Evolutionary conservation across 257 asterid genomes (phyloP), one percentile per base, ranked within the genome.

Genomic region (Nicotiana attenuata): DNA sequence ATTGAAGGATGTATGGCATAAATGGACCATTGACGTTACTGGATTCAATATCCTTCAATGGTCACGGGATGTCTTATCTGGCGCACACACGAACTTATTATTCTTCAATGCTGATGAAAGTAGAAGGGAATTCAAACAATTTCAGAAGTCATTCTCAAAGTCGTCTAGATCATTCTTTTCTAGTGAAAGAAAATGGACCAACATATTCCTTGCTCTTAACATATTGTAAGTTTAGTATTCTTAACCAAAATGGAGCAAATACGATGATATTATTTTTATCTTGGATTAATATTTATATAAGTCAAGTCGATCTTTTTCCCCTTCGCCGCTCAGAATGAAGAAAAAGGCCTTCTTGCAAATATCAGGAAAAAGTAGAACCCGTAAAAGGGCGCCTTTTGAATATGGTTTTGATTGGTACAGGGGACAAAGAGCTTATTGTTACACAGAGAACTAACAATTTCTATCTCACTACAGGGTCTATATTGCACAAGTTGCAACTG

Each of bases 181-280:
- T 84, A 89, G 87, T 11, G 85, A 89, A 69, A 88, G 97, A 87
- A 90, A 85, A 81, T 93, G 95, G 96, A 93, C 97, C 77, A 87
- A 87, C 77, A 77, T 88, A 79, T 90, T 93, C 75, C 89, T 95
- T 38, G 97, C 96, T 66, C 89, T 88, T 80, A 95, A 93, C 85
- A 88, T 93, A 82, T 80, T 88, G 99, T 93, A 87, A 92, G 97
- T 90, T 76, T 83, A 59, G n/a, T 29, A 81, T 68, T 73, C 77
- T 82, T 4, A 38, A 77, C 76, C 80, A 50, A 75, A 75, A 75
- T 7, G 1, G 52, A 45, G 80, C 16, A 61, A 26, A 24, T 75
- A 24, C 16, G 26, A 75, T 75, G 80, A 50, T 24, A 14, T 24
- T 24, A 2, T 45, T 22, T 7, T 7, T 1, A 17, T 7, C 20